These are phyloP conservation scores for Ambrosiella cleistominuta DNA, from an alignment of 2,329 filamentous ascomycete species.

Conservation along the genomic window DNA sequence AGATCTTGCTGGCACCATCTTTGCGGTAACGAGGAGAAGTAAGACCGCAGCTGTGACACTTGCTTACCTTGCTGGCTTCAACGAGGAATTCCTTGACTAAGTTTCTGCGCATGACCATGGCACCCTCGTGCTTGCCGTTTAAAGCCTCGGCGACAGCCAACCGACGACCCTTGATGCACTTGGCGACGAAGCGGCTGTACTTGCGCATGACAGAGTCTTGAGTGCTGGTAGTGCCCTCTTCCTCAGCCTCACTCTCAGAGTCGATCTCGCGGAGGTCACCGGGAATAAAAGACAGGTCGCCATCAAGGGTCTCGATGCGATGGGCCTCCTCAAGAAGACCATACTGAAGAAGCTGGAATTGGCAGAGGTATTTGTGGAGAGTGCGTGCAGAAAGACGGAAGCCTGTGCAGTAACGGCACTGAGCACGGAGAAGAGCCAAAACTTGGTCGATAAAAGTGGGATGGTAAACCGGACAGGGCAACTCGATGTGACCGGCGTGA, in stretches of 20 bases:
- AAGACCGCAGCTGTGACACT: constrained; percentile 49
- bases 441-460: constrained; percentile 93
- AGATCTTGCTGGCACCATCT: constrained; percentile 84
- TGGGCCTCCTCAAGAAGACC: constrained; percentile 58
- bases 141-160: constrained; percentile 38
- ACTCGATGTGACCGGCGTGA: constrained; percentile 86
- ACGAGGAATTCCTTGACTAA: constrained; percentile 69
- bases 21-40: constrained; percentile 74
- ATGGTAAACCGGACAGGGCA: constrained; percentile 86
- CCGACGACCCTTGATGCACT: constrained; percentile 29
- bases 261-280: constrained; percentile 21
- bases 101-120: constrained; percentile 55
- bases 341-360: constrained; percentile 69
- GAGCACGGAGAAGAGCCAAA: constrained; percentile 64
- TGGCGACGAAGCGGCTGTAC: constrained; percentile 48
- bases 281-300: constrained; percentile 28
- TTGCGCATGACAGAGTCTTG: constrained; percentile 36
- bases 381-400: constrained; percentile 64
- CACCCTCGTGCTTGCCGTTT: constrained; percentile 64
- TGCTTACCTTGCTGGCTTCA: constrained; percentile 49
- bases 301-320: constrained; percentile 35
- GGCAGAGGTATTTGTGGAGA: constrained; percentile 65
- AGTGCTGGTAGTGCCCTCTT: constrained; percentile 36
- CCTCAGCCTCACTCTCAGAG: constrained; percentile 42
- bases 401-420: constrained; percentile 80